Evolutionary conservation across 345 rosid genomes (phyloP), one percentile per base, ranked within the genome.

Genomic region (Viola odorata): DNA sequence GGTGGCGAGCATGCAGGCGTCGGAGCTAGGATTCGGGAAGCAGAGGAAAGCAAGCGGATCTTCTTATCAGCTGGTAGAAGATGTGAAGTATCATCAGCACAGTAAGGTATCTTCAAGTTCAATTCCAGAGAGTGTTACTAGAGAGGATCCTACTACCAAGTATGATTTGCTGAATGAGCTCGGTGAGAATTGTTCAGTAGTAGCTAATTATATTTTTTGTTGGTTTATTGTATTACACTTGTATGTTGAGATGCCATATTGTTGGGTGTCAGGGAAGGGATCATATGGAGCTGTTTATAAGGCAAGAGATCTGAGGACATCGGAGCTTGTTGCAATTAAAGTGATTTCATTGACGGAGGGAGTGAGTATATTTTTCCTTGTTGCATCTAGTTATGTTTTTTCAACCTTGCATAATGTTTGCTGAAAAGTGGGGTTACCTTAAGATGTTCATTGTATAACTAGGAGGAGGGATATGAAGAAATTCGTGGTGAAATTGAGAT

Each of bases 401-500:
- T 23, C 32, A 23, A 23, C 32, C 2, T 23, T 23, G 32, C 32
- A 23, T 23, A 23, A 23, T 0, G 41, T 37, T 62, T 56, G 61
- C 41, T 52, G 11, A 56, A 47, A 37, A 62, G 10, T 6, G 38
- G 52, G 58, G 15, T 50, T 69, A 69, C 54, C 23, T 53, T 66
- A 9, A 58, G 47, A 41, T 8, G 58, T 14, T 53, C 36, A 45
- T 40, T 72, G 45, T 82, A 55, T 64, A 23, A 23, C 7, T 71
- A 92, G 99, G 99, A 94, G 82, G 99, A 90, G 72, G 99, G 97
- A 0, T 94, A 90, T 67, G 99, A 94, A 78, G 99, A 94, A 75
- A 90, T 94, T 44, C 84, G 99, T 7, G 97, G 97, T 41, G 99
- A 94, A 77, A 94, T 94, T 68, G 99, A 94, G 89, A 94, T 94